Evolutionary conservation across 352 stramenopile genomes (phyloP), one percentile per base, ranked within the genome.

Genomic region (Aphanomyces invadans): DNA sequence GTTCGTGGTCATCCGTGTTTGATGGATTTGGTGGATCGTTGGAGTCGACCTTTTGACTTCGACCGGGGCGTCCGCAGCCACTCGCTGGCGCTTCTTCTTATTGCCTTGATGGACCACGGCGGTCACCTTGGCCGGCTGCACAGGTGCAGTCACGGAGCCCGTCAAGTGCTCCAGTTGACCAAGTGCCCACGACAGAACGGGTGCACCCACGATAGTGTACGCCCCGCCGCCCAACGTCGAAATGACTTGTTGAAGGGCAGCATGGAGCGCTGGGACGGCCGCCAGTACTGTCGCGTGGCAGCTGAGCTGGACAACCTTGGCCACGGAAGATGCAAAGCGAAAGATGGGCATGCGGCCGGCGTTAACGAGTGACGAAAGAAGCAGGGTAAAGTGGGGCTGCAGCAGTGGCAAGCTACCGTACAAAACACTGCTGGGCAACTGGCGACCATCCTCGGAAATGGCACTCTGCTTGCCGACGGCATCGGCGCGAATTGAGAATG

Each of bases 71-170:
- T 83, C 72, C 23, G 74, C 78, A 28, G 78, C 73, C 59, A 89
- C 79, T 36, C 85, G 85, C 73, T 91, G 91, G 54, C 85, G 83
- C 71, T 94, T 94, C 74, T 94, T 94, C 68, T 79, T 85, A 66
- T 91, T 52, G 36, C 36, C 15, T 42, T 93, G 26, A 63, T 21
- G 36, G 36, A 15, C 36, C 36, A 42, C 36, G 15, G 36, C 36
- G 7, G 36, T 42, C 23, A 33, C 36, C 11, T 63, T 48, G 3
- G 55, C 15, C 36, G 36, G 12, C 25, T 49, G n/a, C 5, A 48
- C 42, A 9, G 4, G 5, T 2, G 42, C 42, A 11, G 4, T 65
- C 10, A 15, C 3, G 7, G 55, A 31, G 4, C 42, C 15, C 19
- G 54, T 12, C n/a, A 67, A 17, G 17, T 36, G 21, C 15, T 67